Percentiles rank a stretch among this genome's conserved stretches.
Conservation (phyloP, 805 yeast species). For the Lipomyces spencermartinsiae region DNA sequence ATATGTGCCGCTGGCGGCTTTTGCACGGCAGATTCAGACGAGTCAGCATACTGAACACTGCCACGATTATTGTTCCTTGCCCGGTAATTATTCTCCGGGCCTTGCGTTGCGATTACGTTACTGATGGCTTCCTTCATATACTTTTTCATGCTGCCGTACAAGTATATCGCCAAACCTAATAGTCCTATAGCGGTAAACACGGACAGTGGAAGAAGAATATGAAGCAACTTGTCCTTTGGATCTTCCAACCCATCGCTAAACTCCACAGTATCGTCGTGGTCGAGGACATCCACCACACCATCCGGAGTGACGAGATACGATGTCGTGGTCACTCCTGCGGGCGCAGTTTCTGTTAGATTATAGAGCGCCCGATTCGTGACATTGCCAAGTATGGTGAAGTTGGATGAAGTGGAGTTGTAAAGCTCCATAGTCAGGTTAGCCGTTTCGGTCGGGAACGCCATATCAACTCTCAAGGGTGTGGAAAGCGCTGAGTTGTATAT, state of each 20-base stretch:
- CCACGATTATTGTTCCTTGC: neutral
- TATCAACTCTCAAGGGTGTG: neutral
- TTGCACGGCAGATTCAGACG: neutral
- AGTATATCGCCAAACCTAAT: neutral
- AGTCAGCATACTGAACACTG: neutral
- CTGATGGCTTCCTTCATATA: neutral
- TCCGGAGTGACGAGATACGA: slow-evolving; percentile 1
- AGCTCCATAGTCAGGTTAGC: neutral
- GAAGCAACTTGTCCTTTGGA: neutral
- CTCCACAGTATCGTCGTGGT: neutral
- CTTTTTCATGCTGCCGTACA: slow-evolving; percentile 6
- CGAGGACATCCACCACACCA: neutral
- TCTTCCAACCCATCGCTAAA: neutral
- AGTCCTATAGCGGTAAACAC: neutral
- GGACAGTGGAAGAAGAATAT: slow-evolving; percentile 2
- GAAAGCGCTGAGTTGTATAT: neutral
- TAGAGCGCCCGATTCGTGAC: neutral
- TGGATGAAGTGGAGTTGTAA: neutral
- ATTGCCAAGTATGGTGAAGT: neutral
- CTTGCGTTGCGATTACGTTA: neutral
- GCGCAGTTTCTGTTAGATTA: neutral
- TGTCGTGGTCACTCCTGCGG: neutral
- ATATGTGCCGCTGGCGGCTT: neutral
- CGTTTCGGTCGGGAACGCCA: neutral
- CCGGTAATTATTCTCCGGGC: neutral